phyloP scores from a whole-genome alignment of 2,329 filamentous ascomycete genomes.

The Cercospora canescens region DNA sequence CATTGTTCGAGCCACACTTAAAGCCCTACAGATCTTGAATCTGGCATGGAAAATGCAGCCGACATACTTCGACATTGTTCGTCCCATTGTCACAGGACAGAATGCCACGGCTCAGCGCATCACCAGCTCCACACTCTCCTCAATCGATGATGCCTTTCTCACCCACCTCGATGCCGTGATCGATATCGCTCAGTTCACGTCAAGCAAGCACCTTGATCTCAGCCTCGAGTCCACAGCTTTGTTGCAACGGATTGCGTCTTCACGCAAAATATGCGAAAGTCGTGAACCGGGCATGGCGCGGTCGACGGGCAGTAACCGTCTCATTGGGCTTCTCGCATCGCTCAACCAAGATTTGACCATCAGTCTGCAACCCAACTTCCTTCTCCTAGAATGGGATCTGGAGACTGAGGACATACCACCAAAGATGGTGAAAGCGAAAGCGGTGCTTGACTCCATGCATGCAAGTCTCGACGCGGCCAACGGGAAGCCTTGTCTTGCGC shows the following conservation, averaged over 20 bases:
- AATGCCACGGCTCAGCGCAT: conserved; percentile 61
- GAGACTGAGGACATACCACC: conserved; percentile 67
- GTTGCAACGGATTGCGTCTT: conserved; percentile 82
- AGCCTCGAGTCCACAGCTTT: conserved; percentile 79
- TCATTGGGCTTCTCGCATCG: conserved; percentile 31
- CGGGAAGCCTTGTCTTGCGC: conserved; percentile 81
- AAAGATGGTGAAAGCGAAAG: conserved; percentile 74
- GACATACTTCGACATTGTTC: conserved; percentile 87
- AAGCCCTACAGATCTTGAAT: conserved; percentile 80
- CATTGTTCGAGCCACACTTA: conserved; percentile 73
- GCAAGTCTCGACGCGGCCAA: conserved; percentile 74
- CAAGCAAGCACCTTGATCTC: conserved; percentile 77
- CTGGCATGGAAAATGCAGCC: conserved; percentile 82
- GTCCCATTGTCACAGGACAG: conserved; percentile 72
- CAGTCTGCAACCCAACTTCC: conserved; percentile 79
- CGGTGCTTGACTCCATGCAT: conserved; percentile 82
- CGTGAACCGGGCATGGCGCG: conserved; percentile 62
- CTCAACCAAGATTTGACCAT: conserved; percentile 65
- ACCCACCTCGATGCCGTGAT: conserved; percentile 77
- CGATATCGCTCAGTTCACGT: conserved; percentile 82
- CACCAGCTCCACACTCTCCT: conserved; percentile 74
- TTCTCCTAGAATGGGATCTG: conserved; percentile 81
- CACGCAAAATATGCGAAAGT: conserved; percentile 73
- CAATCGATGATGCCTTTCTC: conserved; percentile 87
- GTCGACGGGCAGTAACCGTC: conserved; percentile 26